phyloP scores from a whole-genome alignment of 805 yeast genomes.

The Candida schatavii region DNA sequence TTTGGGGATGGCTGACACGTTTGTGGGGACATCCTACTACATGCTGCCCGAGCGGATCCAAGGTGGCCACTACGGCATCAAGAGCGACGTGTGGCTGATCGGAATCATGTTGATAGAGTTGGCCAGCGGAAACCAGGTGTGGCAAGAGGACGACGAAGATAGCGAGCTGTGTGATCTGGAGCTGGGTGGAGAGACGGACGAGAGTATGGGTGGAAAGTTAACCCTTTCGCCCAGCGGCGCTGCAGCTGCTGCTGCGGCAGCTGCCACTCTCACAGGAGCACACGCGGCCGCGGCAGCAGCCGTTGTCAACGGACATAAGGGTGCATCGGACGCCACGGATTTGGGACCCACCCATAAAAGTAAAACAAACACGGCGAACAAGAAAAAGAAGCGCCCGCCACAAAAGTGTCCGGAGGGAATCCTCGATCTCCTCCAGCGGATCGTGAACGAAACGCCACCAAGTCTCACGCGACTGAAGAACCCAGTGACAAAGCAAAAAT shows the following conservation, averaged over 20 bases:
- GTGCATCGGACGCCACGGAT: background rate
- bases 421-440: conserved; percentile 83
- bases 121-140: conserved; percentile 81
- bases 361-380: background rate
- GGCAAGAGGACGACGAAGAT: conserved; percentile 50
- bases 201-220: background rate
- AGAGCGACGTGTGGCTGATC: conserved; percentile 96
- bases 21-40: conserved; percentile 96
- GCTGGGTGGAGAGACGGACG: background rate
- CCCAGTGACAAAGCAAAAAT: conserved; percentile 23
- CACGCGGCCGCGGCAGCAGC: background rate
- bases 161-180: conserved; percentile 13
- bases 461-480: conserved; percentile 41
- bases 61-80: conserved; percentile 90
- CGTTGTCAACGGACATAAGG: too few relatives aligned
- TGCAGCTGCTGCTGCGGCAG: background rate
- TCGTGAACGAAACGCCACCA: conserved; percentile 93
- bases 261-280: background rate
- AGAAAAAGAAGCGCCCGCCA: background rate
- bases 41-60: conserved; percentile 97
- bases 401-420: conserved; percentile 67
- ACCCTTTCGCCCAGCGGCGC: background rate
- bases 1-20: conserved; percentile 82
- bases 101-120: conserved; percentile 89
- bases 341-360: too few relatives aligned